A percentile compares a stretch with the other conserved stretches of the same genome.
These are phyloP conservation scores for Zasmidium angulare DNA, from an alignment of 2,329 filamentous ascomycete species.

Conservation along the genomic window DNA sequence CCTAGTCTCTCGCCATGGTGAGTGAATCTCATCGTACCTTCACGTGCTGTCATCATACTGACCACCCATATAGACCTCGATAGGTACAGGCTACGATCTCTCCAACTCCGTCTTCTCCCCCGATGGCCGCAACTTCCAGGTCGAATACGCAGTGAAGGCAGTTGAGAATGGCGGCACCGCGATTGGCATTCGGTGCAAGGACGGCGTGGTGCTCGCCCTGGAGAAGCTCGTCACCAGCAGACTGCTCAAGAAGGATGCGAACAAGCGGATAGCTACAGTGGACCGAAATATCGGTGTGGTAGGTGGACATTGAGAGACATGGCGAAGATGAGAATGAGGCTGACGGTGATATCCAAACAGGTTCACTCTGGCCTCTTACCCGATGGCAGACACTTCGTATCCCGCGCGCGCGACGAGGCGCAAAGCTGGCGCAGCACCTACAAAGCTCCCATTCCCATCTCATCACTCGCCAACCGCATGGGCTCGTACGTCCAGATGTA, in stretches of 20 bases:
- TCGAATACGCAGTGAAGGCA: conserved; percentile 97
- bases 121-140: conserved; percentile 97
- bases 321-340: neutral
- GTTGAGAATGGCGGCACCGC: conserved; percentile 97
- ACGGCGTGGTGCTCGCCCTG: conserved; percentile 91
- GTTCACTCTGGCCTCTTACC: conserved; percentile 92
- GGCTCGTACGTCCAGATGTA: conserved; percentile 96
- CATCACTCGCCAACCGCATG: conserved; percentile 87
- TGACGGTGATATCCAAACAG: conserved; percentile 46
- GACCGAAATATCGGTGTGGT: conserved; percentile 93
- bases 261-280: conserved; percentile 94
- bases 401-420: conserved; percentile 90
- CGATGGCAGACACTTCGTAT: conserved; percentile 92
- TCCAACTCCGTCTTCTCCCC: conserved; percentile 99
- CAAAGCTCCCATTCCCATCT: conserved; percentile 88
- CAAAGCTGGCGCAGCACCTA: conserved; percentile 87
- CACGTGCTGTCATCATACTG: conserved; percentile 8
- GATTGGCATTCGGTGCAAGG: conserved; percentile 94
- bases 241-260: conserved; percentile 89
- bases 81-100: conserved; percentile 99
- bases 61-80: conserved; percentile 72
- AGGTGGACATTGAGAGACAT: conserved; percentile 42
- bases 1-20: conserved; percentile 29
- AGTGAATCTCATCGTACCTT: conserved; percentile 13
- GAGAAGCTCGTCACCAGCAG: conserved; percentile 97